Evolutionary conservation across 2,329 filamentous ascomycete species (phyloP).

Genomic region (Phyllosticta paracitricarpa): DNA sequence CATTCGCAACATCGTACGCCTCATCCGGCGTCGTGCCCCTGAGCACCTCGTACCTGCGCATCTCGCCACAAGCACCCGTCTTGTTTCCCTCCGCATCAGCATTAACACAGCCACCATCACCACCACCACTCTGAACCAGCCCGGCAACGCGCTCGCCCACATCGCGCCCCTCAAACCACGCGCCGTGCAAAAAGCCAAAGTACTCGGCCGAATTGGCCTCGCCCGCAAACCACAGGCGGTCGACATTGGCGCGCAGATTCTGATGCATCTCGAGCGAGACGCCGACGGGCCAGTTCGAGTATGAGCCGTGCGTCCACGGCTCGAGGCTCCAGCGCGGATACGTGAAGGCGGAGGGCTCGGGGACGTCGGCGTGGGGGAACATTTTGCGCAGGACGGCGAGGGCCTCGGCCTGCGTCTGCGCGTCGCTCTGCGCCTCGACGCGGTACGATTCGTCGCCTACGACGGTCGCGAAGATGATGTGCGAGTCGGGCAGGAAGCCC

Average conservation of each 20-base stretch:
- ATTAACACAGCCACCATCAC: slow-evolving; percentile 16
- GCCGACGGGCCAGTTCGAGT: slow-evolving; percentile 57
- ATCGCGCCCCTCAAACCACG: slow-evolving; percentile 27
- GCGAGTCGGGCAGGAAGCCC: slow-evolving; percentile 50
- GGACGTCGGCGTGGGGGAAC: slow-evolving; percentile 48
- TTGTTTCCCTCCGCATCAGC: slow-evolving; percentile 6
- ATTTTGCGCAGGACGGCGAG: slow-evolving; percentile 50
- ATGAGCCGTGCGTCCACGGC: slow-evolving; percentile 49
- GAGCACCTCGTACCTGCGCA: slow-evolving; percentile 21
- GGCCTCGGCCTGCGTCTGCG: slow-evolving; percentile 47
- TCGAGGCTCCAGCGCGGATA: slow-evolving; percentile 50
- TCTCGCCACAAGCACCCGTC: slow-evolving; percentile 18
- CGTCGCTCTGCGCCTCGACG: slow-evolving; percentile 50
- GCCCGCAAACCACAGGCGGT: slow-evolving; percentile 53
- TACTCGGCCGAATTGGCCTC: slow-evolving; percentile 54
- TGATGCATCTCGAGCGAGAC: slow-evolving; percentile 56
- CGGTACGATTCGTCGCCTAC: slow-evolving; percentile 46
- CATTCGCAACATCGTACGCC: slow-evolving; percentile 23
- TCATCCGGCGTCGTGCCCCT: slow-evolving; percentile 21
- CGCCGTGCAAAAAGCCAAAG: slow-evolving; percentile 53
- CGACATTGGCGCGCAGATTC: slow-evolving; percentile 56
- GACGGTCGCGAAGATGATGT: slow-evolving; percentile 58
- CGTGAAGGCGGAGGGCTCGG: slow-evolving; percentile 50
- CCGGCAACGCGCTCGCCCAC: slow-evolving; percentile 24
- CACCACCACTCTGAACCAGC: slow-evolving; percentile 4